A percentile compares a stretch with the other conserved stretches of the same genome.
phyloP scores from a whole-genome alignment of 495 filamentous ascomycete species.

The Podospora comata region DNA sequence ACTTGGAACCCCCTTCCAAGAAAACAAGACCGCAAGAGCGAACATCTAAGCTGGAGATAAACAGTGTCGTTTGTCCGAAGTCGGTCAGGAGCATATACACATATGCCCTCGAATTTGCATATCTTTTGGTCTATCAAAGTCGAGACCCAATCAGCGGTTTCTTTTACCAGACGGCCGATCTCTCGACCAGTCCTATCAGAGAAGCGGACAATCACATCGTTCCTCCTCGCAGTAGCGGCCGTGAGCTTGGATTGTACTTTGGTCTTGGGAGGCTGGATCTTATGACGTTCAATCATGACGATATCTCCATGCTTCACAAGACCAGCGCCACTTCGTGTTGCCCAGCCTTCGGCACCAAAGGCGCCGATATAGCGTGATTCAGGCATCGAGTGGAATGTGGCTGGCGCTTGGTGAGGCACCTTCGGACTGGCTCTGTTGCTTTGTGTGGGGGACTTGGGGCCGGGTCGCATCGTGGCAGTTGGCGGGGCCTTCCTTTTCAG shows the following conservation, averaged over 20 bases:
- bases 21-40: constrained; percentile 70
- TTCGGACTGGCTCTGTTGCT: background rate
- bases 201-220: constrained; percentile 91
- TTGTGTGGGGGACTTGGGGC: background rate
- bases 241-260: constrained; percentile 12
- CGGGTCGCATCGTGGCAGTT: constrained; percentile 4
- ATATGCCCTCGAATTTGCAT: constrained; percentile 80
- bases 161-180: constrained; percentile 82
- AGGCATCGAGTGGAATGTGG: constrained; percentile 44
- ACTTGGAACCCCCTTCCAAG: constrained; percentile 55
- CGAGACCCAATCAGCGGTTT: constrained; percentile 91
- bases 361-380: constrained; percentile 77
- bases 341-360: constrained; percentile 89
- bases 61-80: constrained; percentile 89
- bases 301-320: constrained; percentile 72
- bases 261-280: constrained; percentile 59
- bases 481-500: constrained; percentile 26
- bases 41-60: constrained; percentile 81
- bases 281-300: constrained; percentile 83
- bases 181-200: constrained; percentile 77
- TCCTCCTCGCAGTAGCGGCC: constrained; percentile 50
- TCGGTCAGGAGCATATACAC: constrained; percentile 84
- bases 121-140: constrained; percentile 88
- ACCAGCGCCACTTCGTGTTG: constrained; percentile 75
- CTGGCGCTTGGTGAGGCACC: background rate